phyloP scores from a whole-genome alignment of 805 yeast species.

The Saturnispora ahearnii region DNA sequence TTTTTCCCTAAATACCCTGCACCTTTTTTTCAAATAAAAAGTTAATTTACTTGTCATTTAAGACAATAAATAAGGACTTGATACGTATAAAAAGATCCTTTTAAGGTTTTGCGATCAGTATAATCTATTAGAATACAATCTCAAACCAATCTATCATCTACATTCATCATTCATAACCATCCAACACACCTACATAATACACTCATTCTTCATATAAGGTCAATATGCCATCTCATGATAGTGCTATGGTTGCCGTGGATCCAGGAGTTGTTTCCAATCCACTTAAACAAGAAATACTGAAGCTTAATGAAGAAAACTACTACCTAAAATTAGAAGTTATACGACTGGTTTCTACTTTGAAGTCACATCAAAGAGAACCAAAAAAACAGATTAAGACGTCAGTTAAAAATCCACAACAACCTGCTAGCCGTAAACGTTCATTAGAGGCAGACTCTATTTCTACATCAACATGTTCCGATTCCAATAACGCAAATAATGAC shows the following conservation, averaged over 20 bases:
- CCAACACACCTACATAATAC: background rate
- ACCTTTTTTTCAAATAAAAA: background rate
- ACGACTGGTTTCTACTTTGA: conserved; percentile 34
- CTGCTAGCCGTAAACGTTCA: background rate
- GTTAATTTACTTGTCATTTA: too few relatives aligned
- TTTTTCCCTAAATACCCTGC: background rate
- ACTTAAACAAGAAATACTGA: conserved; percentile 32
- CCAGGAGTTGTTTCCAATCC: conserved; percentile 24
- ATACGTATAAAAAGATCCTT: too few relatives aligned
- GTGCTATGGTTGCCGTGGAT: conserved; percentile 14
- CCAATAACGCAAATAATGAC: background rate
- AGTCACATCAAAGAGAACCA: background rate
- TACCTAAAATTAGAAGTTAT: conserved; percentile 36
- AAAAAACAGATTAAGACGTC: background rate
- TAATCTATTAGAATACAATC: too few relatives aligned
- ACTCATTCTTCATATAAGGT: background rate
- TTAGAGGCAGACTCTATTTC: conserved; percentile 6
- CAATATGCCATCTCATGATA: background rate
- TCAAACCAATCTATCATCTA: too few relatives aligned
- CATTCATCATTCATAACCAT: too few relatives aligned
- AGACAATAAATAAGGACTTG: too few relatives aligned
- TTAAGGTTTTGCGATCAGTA: too few relatives aligned
- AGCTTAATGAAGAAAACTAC: conserved; percentile 38
- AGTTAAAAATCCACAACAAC: background rate
- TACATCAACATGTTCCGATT: background rate